A percentile compares a stretch with the other conserved stretches of the same genome.
These are phyloP conservation scores for Ceratocystis colombiana DNA, from an alignment of 2,329 filamentous ascomycete genomes.

Conservation along the genomic window DNA sequence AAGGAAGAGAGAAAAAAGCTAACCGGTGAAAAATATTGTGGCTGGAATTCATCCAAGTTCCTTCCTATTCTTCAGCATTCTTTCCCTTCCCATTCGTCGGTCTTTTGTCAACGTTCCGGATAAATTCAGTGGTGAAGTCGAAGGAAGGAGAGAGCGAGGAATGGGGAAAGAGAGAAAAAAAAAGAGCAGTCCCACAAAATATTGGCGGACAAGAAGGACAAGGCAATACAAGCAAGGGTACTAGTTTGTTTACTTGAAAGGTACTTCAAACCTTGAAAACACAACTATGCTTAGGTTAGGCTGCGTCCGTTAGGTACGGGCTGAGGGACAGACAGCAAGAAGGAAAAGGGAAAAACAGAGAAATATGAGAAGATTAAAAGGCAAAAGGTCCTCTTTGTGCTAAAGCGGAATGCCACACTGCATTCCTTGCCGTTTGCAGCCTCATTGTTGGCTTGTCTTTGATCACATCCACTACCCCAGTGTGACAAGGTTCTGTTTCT, in stretches of 20 bases:
- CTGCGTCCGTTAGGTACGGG: too few species aligned
- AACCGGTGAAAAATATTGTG: neutral
- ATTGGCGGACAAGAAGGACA: too few species aligned
- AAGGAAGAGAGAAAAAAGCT: too few species aligned
- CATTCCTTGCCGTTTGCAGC: slow-evolving; percentile 2
- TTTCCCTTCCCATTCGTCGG: neutral
- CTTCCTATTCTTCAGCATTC: neutral
- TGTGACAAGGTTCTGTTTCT: neutral
- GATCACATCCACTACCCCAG: neutral
- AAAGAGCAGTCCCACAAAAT: too few species aligned
- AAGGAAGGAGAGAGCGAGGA: too few species aligned
- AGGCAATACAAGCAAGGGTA: too few species aligned
- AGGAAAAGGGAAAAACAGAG: neutral
- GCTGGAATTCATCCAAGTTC: neutral
- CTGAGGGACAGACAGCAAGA: neutral
- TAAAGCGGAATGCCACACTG: neutral
- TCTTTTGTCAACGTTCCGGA: neutral
- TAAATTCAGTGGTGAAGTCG: too few species aligned
- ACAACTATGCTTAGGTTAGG: too few species aligned
- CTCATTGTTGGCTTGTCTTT: neutral
- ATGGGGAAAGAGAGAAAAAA: too few species aligned
- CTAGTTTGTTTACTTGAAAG: too few species aligned
- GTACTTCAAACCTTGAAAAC: too few species aligned
- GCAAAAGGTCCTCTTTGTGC: neutral
- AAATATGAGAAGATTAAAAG: neutral